Evolutionary conservation across 495 filamentous ascomycete genomes (phyloP).

Genomic region (Stereocaulon alpinum): DNA sequence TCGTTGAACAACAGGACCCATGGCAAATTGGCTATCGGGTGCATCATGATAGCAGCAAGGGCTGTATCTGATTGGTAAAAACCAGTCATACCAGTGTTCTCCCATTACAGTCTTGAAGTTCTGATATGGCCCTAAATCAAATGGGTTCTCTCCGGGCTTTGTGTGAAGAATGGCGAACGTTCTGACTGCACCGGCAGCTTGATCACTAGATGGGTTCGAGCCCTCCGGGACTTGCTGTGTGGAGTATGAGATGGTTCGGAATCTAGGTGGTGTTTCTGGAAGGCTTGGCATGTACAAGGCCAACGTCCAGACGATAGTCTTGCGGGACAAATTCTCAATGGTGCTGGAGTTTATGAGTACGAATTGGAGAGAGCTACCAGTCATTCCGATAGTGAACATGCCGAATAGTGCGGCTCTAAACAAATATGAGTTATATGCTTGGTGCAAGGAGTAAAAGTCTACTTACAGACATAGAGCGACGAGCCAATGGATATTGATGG

Average conservation of each 20-base stretch:
- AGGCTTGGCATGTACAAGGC: constrained; percentile 59
- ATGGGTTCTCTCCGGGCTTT: constrained; percentile 66
- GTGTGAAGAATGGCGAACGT: constrained; percentile 71
- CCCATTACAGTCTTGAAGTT: constrained; percentile 76
- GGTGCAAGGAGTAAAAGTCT: constrained; percentile 11
- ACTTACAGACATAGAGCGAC: constrained; percentile 47
- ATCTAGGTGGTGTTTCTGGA: constrained; percentile 32
- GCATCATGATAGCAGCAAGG: constrained; percentile 48
- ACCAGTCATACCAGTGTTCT: constrained; percentile 55
- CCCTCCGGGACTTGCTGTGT: constrained; percentile 13
- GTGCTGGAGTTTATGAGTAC: constrained; percentile 65
- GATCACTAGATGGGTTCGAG: constrained; percentile 11
- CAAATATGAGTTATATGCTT: constrained; percentile 14
- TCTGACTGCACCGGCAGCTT: constrained; percentile 27
- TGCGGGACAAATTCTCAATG: constrained; percentile 61
- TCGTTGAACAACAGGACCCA: constrained; percentile 43
- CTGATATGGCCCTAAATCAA: constrained; percentile 51
- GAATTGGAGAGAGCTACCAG: constrained; percentile 55
- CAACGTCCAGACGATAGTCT: constrained; percentile 54
- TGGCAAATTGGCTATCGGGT: constrained; percentile 35
- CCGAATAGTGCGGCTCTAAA: constrained; percentile 55
- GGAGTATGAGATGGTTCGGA: constrained; percentile 40
- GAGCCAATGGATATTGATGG: constrained; percentile 41
- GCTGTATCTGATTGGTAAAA: constrained; percentile 57
- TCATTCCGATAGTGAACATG: constrained; percentile 67